A percentile compares a stretch with the other conserved stretches of the same genome.
Evolutionary conservation across 1,284 basidiomycete genomes (phyloP).

Genomic region (Testicularia cyperi): DNA sequence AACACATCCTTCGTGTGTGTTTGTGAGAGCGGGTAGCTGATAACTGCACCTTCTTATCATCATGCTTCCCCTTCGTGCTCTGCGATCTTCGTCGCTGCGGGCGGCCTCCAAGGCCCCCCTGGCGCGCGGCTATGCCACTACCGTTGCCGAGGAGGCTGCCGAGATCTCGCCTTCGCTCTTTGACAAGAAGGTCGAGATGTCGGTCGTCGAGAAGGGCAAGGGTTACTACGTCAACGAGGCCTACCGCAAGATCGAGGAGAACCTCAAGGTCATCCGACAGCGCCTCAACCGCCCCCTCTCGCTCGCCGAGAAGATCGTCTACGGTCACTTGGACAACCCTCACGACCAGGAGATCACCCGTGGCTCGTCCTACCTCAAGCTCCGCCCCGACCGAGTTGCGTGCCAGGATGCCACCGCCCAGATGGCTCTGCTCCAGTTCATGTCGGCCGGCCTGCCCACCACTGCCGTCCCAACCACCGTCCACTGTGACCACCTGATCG

Average conservation of each 20-base stretch:
- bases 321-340: constrained; percentile 60
- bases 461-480: constrained; percentile 87
- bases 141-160: constrained; percentile 55
- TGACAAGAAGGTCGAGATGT: constrained; percentile 59
- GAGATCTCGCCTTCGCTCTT: constrained; percentile 48
- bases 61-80: constrained; percentile 47
- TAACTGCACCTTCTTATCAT: constrained; percentile 14
- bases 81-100: constrained; percentile 38
- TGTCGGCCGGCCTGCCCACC: constrained; percentile 86
- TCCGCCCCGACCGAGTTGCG: constrained; percentile 73
- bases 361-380: constrained; percentile 59
- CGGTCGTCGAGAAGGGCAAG: constrained; percentile 57
- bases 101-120: constrained; percentile 40
- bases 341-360: constrained; percentile 58
- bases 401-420: constrained; percentile 99
- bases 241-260: constrained; percentile 59
- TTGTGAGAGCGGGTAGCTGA: constrained; percentile 38
- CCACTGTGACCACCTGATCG: constrained; percentile 98
- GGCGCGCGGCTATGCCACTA: constrained; percentile 54
- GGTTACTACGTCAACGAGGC: constrained; percentile 59
- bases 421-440: constrained; percentile 99
- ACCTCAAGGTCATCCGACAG: constrained; percentile 58
- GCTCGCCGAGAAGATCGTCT: constrained; percentile 60
- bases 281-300: constrained; percentile 58
- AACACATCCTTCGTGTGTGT: constrained; percentile 3